Conservation (phyloP, 139 green algal genomes). For the Chlorella sp. region DNA sequence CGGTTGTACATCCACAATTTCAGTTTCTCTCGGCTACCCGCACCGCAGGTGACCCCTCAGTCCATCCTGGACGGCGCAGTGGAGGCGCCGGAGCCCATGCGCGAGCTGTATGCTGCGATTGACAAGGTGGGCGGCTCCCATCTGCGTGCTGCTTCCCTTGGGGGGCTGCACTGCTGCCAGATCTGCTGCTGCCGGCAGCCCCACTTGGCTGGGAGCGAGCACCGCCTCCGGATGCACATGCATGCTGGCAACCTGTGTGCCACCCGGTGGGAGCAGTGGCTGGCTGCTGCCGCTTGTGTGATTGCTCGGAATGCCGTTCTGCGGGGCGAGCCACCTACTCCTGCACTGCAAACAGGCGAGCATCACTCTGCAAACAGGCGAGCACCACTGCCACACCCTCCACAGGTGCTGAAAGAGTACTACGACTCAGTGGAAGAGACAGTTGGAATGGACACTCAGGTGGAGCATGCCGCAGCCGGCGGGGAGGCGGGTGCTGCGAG, state of each 20-base stretch:
- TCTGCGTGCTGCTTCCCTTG: neutral
- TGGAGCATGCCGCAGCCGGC: neutral
- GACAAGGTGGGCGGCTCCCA: conserved; percentile 17
- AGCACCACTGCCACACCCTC: no score
- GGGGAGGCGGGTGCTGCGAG: neutral
- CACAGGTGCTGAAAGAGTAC: conserved; percentile 26
- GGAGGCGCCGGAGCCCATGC: conserved; percentile 13
- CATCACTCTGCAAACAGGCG: neutral
- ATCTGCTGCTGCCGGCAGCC: no score
- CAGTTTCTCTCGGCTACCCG: no score
- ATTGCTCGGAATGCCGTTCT: neutral
- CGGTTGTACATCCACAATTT: no score
- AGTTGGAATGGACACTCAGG: neutral
- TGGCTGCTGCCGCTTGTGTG: neutral
- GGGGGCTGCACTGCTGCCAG: no score
- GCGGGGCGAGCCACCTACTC: neutral
- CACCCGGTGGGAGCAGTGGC: no score
- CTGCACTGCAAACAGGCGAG: no score
- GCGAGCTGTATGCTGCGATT: conserved; percentile 35
- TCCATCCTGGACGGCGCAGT: conserved; percentile 34
- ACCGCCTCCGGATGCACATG: no score
- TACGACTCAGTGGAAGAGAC: conserved; percentile 1
- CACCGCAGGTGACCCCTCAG: conserved; percentile 1
- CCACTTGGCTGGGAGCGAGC: no score
- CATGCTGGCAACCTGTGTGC: no score